These are phyloP conservation scores for Grosmannia huntii DNA, from an alignment of 2,329 filamentous ascomycete species.

Conservation along the genomic window DNA sequence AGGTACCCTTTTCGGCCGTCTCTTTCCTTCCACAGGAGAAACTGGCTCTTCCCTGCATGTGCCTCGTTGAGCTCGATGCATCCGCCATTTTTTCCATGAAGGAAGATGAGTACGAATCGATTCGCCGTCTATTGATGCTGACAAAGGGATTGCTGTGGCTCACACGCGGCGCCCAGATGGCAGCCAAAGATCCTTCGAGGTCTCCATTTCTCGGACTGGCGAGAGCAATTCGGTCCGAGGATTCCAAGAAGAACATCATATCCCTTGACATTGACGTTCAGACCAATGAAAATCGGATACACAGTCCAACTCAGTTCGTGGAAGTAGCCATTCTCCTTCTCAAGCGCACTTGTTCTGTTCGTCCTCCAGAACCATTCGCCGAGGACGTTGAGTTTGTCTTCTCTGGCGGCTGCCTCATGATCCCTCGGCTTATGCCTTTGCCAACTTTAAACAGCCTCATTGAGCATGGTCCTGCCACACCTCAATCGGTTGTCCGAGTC, in stretches of 20 bases:
- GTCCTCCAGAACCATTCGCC: constrained; percentile 4
- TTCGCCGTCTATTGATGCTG: constrained; percentile 25
- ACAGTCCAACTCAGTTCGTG: neutral
- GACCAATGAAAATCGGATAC: neutral
- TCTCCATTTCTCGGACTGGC: constrained; percentile 32
- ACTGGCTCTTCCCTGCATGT: constrained; percentile 24
- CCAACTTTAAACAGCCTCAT: constrained; percentile 29
- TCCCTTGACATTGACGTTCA: constrained; percentile 26
- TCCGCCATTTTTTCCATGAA: constrained; percentile 26
- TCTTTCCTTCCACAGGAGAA: constrained; percentile 3
- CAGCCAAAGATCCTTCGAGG: constrained; percentile 20
- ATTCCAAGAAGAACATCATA: constrained; percentile 27
- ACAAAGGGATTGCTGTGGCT: constrained; percentile 34
- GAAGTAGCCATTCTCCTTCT: constrained; percentile 1
- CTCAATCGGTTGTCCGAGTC: neutral
- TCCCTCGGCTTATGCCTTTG: constrained; percentile 32
- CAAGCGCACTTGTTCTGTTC: neutral
- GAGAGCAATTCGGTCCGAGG: constrained; percentile 36
- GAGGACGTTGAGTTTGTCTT: constrained; percentile 24
- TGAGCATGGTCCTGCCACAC: constrained; percentile 16
- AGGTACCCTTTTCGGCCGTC: neutral
- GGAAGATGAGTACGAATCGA: constrained; percentile 23
- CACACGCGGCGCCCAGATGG: constrained; percentile 27
- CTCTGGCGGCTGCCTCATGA: constrained; percentile 8
- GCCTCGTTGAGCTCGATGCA: constrained; percentile 28